Evolutionary conservation across 2,329 filamentous ascomycete genomes (phyloP), one percentile per base, ranked within the genome.

Genomic region (Microdochium bolleyi): DNA sequence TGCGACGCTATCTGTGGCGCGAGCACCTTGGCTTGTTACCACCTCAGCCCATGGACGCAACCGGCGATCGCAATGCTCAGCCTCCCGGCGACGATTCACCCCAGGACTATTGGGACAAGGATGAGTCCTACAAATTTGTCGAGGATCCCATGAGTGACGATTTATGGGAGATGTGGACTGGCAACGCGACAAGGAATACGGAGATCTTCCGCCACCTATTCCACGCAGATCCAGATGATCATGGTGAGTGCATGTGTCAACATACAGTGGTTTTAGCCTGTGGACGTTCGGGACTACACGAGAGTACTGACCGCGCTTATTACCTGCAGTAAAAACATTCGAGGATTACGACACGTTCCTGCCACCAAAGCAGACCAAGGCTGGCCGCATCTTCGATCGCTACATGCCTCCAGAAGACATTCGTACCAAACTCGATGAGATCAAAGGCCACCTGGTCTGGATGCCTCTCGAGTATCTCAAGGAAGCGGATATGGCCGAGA

Each of bases 401-500:
- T 89, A 87, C 68, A 79, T 87, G 67, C 86, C 88, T 0, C 80
- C 84, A 0, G 76, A 84, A 24, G 85, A 95, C 52, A 83, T 94
- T 7, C 79, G 88, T 16, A 68, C 78, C 58, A 90, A 92, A 67
- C 73, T 97, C 50, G 84, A 90, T 61, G 78, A 86, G 63, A 83
- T 97, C 59, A 85, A 84, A 71, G 92, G 92, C 0, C 92, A 97
- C 73, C 69, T 97, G 41, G 92, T 97, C 7, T 95, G 89, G 89
- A 92, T 96, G 85, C 91, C 91, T n/a, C 68, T 97, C 62, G 82
- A 91, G 48, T 97, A 96, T 66, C 70, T 97, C 64, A 78, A 81
- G 61, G 84, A 95, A 57, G 90, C 85, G 0, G 79, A 89, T 61
- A 95, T 97, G 91, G 92, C 92, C 0, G 92, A 96, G 73, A 82